Evolutionary conservation across 805 yeast species (phyloP), one percentile per base, ranked within the genome.

Genomic region (Candida ficus): DNA sequence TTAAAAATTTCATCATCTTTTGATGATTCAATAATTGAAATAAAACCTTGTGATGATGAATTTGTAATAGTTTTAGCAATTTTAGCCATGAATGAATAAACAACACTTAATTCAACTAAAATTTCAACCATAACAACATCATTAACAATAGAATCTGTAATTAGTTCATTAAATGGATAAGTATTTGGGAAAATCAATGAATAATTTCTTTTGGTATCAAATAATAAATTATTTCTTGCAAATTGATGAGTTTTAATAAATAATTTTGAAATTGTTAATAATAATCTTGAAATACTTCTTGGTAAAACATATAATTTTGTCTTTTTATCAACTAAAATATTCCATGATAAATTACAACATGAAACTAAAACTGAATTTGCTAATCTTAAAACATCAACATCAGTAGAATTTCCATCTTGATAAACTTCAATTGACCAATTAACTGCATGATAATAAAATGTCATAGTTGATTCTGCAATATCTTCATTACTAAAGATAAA

Each of bases 91-190:
- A 66, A 75, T 13, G 79, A 67, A 40, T 80, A 73, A n/a, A 83
- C 64, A 13, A 81, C 71, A 7, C 82, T 68, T 36, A 86, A 57
- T 56, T 88, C 96, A 31, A 84, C 64, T 39, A 87, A 63, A 3
- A 83, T 68, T 56, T 88, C 96, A 21, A 80, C 86, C 42, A 83
- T 67, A 2, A 71, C 65, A 47, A 79, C 84, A 46, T 81, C 85
- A 46, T 78, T 76, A 16, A 85, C 83, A 33, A 80, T 68, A 0
- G 95, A 81, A 54, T 88, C 95, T 48, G 84, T 74, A 0, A 90
- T 77, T 23, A 69, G 53, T 32, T 77, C 80, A 35, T 63, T 62
- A 54, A 82, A 80, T 14, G 95, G 95, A 52, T 73, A 76, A 13
- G 63, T 59, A 22, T 70, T 67, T 8, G 93, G 95, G 65, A 87